Percentiles rank a stretch among this genome's conserved stretches.
Conservation (phyloP, 352 stramenopile genomes). For the Stramenopiles sp. region DNA sequence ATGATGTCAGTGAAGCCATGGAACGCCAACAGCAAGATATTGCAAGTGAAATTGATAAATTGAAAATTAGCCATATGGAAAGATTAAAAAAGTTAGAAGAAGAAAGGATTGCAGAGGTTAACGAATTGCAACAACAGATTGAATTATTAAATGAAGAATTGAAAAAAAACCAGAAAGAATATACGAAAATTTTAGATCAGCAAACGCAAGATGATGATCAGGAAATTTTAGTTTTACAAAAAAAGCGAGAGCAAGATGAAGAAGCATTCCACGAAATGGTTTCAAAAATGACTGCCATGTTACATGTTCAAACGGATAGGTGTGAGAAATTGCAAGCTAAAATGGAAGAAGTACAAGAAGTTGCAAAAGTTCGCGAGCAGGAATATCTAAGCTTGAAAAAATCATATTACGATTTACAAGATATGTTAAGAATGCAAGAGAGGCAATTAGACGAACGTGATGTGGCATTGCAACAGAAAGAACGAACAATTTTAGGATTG, state of each 20-base stretch:
- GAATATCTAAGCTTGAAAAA: too few species aligned
- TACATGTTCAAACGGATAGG: too few species aligned
- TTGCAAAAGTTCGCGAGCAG: too few species aligned
- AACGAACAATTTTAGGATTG: slow-evolving; percentile 34
- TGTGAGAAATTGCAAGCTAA: too few species aligned
- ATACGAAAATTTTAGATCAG: slow-evolving; percentile 49
- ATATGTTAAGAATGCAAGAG: slow-evolving; percentile 39
- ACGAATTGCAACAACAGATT: slow-evolving; percentile 40
- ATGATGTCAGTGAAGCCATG: slow-evolving; percentile 55
- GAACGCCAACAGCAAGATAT: slow-evolving; percentile 63
- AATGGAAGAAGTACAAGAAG: too few species aligned
- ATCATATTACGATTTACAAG: too few species aligned
- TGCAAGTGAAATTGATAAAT: slow-evolving; percentile 50
- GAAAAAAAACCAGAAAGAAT: slow-evolving; percentile 56
- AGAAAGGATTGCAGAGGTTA: not conserved
- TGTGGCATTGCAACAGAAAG: slow-evolving; percentile 39
- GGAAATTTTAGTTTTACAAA: too few species aligned
- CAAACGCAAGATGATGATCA: slow-evolving; percentile 52
- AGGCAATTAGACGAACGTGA: slow-evolving; percentile 44
- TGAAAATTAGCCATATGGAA: slow-evolving; percentile 34
- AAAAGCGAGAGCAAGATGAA: too few species aligned
- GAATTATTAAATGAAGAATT: slow-evolving; percentile 54
- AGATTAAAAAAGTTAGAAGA: not conserved
- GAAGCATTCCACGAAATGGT: too few species aligned
- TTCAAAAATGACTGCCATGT: too few species aligned